phyloP scores from a whole-genome alignment of 208 protist species.

The Novymonas esmeraldas region DNA sequence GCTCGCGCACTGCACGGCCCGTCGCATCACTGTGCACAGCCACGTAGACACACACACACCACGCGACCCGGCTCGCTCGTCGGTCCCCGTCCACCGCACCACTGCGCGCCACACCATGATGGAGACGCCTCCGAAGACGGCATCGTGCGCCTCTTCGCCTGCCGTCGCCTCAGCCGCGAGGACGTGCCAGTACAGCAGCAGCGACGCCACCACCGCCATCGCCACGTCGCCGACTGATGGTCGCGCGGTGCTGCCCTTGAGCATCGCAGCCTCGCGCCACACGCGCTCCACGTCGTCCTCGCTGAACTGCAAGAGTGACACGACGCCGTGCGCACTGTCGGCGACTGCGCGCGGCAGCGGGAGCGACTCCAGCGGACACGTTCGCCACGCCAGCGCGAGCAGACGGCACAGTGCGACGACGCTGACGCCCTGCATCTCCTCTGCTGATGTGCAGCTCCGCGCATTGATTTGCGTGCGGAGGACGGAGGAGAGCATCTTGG shows the following conservation, averaged over 20 bases:
- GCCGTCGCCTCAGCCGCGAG: slow-evolving; percentile 7
- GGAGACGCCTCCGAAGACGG: slow-evolving; percentile 2
- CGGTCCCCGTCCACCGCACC: slow-evolving; percentile 1
- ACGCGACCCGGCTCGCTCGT: background rate
- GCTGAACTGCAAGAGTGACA: slow-evolving; percentile 7
- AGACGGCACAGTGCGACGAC: slow-evolving; percentile 5
- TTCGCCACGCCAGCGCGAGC: slow-evolving; percentile 8
- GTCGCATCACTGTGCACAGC: slow-evolving; percentile 22
- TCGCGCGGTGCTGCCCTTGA: background rate
- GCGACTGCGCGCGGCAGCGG: background rate
- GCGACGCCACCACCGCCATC: slow-evolving; percentile 17
- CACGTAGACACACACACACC: slow-evolving; percentile 1
- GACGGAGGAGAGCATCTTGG: slow-evolving; percentile 27
- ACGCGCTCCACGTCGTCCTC: slow-evolving; percentile 1
- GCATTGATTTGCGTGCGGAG: slow-evolving; percentile 25
- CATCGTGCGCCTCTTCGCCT: background rate
- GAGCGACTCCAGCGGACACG: slow-evolving; percentile 22
- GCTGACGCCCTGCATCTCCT: background rate
- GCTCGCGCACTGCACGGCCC: slow-evolving; percentile 5
- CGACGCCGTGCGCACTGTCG: background rate
- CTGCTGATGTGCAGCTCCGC: background rate
- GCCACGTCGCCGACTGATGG: slow-evolving; percentile 2
- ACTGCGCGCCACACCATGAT: slow-evolving; percentile 21
- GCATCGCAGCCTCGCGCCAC: background rate
- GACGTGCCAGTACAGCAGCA: slow-evolving; percentile 28